Conservation (phyloP, 2,329 filamentous ascomycete species). For the Rutstroemia sp. region DNA sequence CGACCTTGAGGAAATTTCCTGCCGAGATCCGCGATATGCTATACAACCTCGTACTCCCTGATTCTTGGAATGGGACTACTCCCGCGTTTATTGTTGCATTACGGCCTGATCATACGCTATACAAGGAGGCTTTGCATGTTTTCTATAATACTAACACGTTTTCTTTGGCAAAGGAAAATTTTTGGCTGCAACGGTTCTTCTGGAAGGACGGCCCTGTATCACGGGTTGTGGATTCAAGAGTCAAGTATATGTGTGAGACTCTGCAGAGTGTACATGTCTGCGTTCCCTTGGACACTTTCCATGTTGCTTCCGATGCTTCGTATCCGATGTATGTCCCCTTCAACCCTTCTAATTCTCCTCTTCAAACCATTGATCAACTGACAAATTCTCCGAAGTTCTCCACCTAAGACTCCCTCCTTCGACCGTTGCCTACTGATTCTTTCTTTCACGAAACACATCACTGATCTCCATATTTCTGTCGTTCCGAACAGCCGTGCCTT, state of each 20-base stretch:
- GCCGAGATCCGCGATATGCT: background rate
- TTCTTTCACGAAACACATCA: background rate
- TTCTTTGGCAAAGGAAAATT: background rate
- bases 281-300: background rate
- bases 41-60: background rate
- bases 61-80: background rate
- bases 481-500: background rate
- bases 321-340: too few species aligned
- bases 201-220: background rate
- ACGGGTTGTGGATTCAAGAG: background rate
- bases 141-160: slow-evolving; percentile 1
- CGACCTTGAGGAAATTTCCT: background rate
- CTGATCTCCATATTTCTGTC: background rate
- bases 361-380: too few species aligned
- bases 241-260: background rate
- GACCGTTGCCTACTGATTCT: background rate
- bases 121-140: background rate
- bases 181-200: background rate
- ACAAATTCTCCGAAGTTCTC: background rate
- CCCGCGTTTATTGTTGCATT: background rate
- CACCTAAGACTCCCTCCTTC: background rate
- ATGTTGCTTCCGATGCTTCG: too few species aligned
- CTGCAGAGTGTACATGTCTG: background rate
- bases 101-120: background rate
- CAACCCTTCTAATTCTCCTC: too few species aligned